These are phyloP conservation scores for Skeletonema marinoi DNA, from an alignment of 108 stramenopile genomes.

Conservation along the genomic window DNA sequence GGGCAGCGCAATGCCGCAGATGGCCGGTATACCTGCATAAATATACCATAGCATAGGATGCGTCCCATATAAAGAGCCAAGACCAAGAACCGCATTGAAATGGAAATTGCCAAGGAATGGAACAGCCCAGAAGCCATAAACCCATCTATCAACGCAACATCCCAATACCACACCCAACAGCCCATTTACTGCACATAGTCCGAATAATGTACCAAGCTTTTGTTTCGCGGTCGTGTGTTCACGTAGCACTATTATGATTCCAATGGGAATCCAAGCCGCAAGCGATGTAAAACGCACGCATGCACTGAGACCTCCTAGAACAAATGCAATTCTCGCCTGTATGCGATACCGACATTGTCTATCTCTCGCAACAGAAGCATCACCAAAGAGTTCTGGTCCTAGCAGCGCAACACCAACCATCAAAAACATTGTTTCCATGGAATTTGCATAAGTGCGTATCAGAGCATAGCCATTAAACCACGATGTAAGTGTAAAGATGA, in stretches of 20 bases:
- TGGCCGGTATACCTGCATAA: conserved; percentile 76
- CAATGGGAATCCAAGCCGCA: conserved; percentile 81
- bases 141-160: conserved; percentile 63
- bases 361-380: conserved; percentile 1
- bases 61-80: conserved; percentile 81
- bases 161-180: conserved; percentile 56
- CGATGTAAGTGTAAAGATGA: conserved; percentile 44
- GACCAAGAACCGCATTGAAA: conserved; percentile 81
- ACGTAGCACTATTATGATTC: conserved; percentile 59
- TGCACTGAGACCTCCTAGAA: conserved; percentile 78
- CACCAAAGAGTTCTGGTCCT: conserved; percentile 59
- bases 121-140: conserved; percentile 86
- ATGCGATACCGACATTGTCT: conserved; percentile 3
- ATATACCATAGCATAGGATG: conserved; percentile 88
- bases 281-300: conserved; percentile 83
- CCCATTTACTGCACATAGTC: conserved; percentile 61
- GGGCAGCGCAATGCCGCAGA: conserved; percentile 67
- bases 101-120: conserved; percentile 85
- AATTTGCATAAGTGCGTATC: conserved; percentile 83
- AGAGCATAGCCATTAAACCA: conserved; percentile 88
- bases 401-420: conserved; percentile 58
- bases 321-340: conserved; percentile 61
- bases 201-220: conserved; percentile 25
- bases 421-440: conserved; percentile 66
- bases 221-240: not conserved